Percentiles rank a stretch among this genome's conserved stretches.
These are phyloP conservation scores for Arachnopeziza araneosa DNA, from an alignment of 2,329 filamentous ascomycete species.

Conservation along the genomic window DNA sequence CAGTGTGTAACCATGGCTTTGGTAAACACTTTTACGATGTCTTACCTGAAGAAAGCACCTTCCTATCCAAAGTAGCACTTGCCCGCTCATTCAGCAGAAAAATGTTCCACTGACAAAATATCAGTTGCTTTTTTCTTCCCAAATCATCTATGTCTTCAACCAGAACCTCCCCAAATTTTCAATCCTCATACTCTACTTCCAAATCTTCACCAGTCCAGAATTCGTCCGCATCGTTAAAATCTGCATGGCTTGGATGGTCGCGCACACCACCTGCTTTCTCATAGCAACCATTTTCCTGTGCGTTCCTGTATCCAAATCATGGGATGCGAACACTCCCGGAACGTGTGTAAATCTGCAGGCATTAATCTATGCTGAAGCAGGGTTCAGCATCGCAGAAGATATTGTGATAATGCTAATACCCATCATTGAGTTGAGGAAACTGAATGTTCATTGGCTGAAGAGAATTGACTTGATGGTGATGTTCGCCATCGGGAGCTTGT, in stretches of 20 bases:
- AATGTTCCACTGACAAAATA: not conserved
- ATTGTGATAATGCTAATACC: not conserved
- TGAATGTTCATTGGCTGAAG: conserved; percentile 45
- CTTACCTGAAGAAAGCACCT: conserved; percentile 9
- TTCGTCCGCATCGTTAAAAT: not conserved
- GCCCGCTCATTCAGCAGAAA: not conserved
- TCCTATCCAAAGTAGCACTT: conserved; percentile 15
- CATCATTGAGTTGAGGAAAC: not conserved
- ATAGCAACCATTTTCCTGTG: not conserved
- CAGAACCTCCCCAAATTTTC: not conserved
- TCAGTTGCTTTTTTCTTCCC: conserved; percentile 14
- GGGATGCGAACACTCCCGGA: not conserved
- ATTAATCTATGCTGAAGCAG: not conserved
- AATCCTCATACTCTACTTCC: not conserved
- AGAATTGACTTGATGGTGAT: conserved; percentile 61
- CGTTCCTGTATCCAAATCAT: not conserved
- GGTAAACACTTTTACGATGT: conserved; percentile 22
- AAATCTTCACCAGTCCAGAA: not conserved
- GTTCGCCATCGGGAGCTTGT: conserved; percentile 62
- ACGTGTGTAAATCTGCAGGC: not conserved
- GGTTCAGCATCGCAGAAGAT: conserved; percentile 1
- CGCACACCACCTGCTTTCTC: not conserved
- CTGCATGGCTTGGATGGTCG: not conserved
- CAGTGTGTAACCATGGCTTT: conserved; percentile 7
- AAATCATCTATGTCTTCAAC: conserved; percentile 3